Conservation (phyloP, 768 basidiomycete species). For the Lentinula sp. region DNA sequence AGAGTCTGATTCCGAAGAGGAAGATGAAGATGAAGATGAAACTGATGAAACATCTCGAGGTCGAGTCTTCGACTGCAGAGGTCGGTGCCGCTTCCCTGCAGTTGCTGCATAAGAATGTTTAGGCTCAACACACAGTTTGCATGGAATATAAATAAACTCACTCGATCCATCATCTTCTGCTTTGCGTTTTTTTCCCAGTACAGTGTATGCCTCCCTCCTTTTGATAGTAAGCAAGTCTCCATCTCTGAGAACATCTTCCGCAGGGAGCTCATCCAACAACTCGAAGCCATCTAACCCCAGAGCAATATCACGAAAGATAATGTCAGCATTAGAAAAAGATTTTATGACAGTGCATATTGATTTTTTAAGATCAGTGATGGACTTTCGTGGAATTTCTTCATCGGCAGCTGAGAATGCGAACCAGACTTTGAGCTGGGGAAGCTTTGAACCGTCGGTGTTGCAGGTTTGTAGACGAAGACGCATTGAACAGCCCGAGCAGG, state of each 20-base stretch:
- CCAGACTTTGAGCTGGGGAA: constrained; percentile 7
- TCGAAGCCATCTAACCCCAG: constrained; percentile 4
- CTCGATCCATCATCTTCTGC: not conserved
- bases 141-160: not conserved
- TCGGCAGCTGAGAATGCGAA: not conserved
- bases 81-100: not conserved
- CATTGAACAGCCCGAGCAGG: not conserved
- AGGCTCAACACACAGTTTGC: not conserved
- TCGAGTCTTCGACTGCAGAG: not conserved
- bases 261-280: constrained; percentile 5
- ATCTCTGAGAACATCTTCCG: constrained; percentile 3
- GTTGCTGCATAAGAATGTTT: not conserved
- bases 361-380: not conserved
- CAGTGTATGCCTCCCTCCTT: not conserved
- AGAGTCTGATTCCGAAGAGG: not conserved
- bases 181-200: not conserved
- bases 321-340: not conserved
- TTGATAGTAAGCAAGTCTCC: constrained; percentile 6
- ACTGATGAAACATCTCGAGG: not conserved
- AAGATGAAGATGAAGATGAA: not conserved
- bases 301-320: not conserved
- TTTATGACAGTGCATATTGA: not conserved
- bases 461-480: constrained; percentile 7
- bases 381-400: not conserved
- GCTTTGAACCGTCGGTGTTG: not conserved